Evolutionary conservation across 1,284 basidiomycete species (phyloP), one percentile per base, ranked within the genome.

Genomic region (Naganishia liquefaciens): DNA sequence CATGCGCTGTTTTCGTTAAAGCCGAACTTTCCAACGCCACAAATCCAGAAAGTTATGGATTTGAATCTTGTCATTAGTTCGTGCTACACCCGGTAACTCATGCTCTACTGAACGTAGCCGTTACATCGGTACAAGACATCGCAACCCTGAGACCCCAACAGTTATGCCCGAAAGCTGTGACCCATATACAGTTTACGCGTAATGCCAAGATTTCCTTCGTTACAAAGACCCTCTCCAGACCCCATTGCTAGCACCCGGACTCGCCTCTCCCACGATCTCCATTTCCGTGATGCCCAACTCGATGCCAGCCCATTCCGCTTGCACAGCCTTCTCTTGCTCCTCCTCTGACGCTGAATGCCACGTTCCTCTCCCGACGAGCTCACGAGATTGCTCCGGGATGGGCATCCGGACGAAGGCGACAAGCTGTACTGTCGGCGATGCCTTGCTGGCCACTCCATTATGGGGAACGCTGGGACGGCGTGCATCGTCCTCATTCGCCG

Each of bases 241-340:
- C 49, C 40, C 46, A 50, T 49, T 25, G 25, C 7, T 40, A 6
- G 39, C 28, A 7, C 33, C 33, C 33, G 33, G 9, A 21, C 15
- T 19, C 25, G 21, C 21, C 9, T 50, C 46, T 17, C 46, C 57
- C 5, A 60, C 44, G 5, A 60, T 46, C 33, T 60, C 57, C 46
- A 60, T 25, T 25, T 50, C 57, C 23, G 57, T 60, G 7, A 60
- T 39, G 23, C 57, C 57, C 46, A 60, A 60, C 30, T 50, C 57
- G 33, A 60, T 46, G 19, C 57, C 57, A 13, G 57, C 46, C 57
- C 57, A 60, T 40, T 60, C 57, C 33, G 57, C 11, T 23, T 60
- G 57, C 19, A 60, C 57, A 15, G 57, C 57, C 21, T 49, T 60
- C 28, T 60, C 57, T n/a, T 60, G 57, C 15, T 60, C 57, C 23